Evolutionary conservation across 2,329 filamentous ascomycete genomes (phyloP), one percentile per base, ranked within the genome.

Genomic region (Mariannaea elegans): DNA sequence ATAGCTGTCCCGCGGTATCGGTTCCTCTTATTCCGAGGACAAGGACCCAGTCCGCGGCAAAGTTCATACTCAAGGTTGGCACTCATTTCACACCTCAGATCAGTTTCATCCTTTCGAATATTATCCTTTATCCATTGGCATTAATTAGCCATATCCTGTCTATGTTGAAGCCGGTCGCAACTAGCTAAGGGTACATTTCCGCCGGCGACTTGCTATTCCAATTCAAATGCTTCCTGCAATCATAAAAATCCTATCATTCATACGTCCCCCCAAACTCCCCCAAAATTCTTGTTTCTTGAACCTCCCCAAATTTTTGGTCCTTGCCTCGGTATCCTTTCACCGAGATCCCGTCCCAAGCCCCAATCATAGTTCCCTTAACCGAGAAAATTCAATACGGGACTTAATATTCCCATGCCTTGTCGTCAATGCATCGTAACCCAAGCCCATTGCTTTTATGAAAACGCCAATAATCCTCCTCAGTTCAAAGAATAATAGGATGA

Each of bases 111-210:
- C 10, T 21, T 34, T 14, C n/a, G 23, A n/a, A 27, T 16, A 54
- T 55, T 34, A 54, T 54, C 38, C 21, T 44, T 36, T 54, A 45
- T 57, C 32, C n/a, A 45, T 36, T 50, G 50, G 38, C 56, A 53
- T 50, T 49, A 50, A 53, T 50, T 49, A 50, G 24, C 39, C 56
- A 23, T 42, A 29, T 54, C 38, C 18, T 52, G 27, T 55, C 50
- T 55, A 59, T 59, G 29, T 31, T 50, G 29, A 38, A n/a, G 27
- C 31, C 19, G 18, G 24, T 46, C 23, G 18, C 41, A 42, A 21
- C 41, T 8, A 50, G 36, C 9, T 42, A 44, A 29, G 16, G 18
- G 49, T 54, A 59, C 56, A 59, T 23, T 41, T 21, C 27, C 27
- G 8, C 42, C n/a, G 10, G 27, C n/a, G n/a, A 27, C 49, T n/a